phyloP scores from a whole-genome alignment of 306 rosid species.

The Canavalia gladiata region DNA sequence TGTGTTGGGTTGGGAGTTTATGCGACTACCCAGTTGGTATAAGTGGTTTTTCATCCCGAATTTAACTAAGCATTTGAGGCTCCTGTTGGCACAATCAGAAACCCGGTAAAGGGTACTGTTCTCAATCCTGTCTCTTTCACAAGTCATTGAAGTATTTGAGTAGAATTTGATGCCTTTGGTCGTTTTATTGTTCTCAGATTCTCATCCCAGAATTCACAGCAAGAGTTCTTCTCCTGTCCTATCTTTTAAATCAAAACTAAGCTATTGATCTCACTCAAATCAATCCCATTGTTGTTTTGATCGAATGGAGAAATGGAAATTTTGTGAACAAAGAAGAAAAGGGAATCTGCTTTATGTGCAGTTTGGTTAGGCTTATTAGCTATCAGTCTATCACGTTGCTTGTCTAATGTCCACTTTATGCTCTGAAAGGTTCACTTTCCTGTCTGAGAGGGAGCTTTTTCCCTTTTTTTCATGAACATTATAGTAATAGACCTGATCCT shows the following conservation, averaged over 20 bases:
- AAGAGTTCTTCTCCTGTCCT: conserved; percentile 45
- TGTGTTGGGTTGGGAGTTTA: conserved; percentile 51
- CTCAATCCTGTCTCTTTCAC: conserved; percentile 48
- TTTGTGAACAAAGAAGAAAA: conserved; percentile 56
- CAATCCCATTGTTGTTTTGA: conserved; percentile 57
- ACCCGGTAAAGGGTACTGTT: conserved; percentile 40
- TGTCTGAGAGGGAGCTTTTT: conserved; percentile 56
- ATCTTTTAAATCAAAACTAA: conserved; percentile 48
- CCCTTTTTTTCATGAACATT: conserved; percentile 42
- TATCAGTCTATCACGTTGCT: conserved; percentile 67
- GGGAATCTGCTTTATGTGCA: conserved; percentile 79
- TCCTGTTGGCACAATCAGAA: conserved; percentile 36
- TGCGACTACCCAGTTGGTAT: conserved; percentile 54
- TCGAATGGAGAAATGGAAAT: conserved; percentile 51
- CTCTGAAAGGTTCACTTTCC: conserved; percentile 91
- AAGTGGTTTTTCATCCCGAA: conserved; percentile 47
- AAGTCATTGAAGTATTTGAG: conserved; percentile 49
- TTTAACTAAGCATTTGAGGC: conserved; percentile 56
- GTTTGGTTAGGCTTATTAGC: conserved; percentile 56
- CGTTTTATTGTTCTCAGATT: conserved; percentile 50
- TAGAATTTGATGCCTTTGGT: conserved; percentile 54
- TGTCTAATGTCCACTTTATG: conserved; percentile 69
- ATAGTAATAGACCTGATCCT: conserved; percentile 57
- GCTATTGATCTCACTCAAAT: not conserved
- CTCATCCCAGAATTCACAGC: conserved; percentile 53